Percentiles rank a stretch among this genome's conserved stretches.
These are phyloP conservation scores for Lagenidium sp. DNA, from an alignment of 352 stramenopile genomes.

Conservation along the genomic window DNA sequence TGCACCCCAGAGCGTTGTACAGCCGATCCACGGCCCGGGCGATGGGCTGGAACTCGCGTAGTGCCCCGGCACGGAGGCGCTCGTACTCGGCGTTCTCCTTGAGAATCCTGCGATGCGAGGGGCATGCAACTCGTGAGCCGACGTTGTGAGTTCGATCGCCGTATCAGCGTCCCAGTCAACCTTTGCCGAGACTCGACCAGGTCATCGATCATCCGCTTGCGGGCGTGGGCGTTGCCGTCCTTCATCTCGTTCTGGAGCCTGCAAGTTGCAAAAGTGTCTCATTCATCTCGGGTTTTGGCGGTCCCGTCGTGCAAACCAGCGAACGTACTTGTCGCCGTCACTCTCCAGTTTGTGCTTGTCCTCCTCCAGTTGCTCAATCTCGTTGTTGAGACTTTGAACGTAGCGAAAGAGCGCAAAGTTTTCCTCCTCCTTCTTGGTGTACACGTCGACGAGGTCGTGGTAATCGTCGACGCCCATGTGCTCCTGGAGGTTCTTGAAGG, in stretches of 20 bases:
- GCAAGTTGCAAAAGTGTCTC: too few relatives aligned
- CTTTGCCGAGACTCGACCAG: conserved; percentile 63
- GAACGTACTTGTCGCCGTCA: conserved; percentile 45
- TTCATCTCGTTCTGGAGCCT: conserved; percentile 54
- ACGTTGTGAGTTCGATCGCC: not conserved
- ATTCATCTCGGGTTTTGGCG: too few relatives aligned
- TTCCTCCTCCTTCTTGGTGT: conserved; percentile 68
- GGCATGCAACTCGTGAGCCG: too few relatives aligned
- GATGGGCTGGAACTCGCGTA: conserved; percentile 64
- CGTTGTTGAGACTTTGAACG: conserved; percentile 71
- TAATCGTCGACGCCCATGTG: conserved; percentile 61
- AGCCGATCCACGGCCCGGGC: conserved; percentile 59
- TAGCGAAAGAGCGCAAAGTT: conserved; percentile 79
- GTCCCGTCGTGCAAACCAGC: too few relatives aligned
- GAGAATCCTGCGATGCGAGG: conserved; percentile 60
- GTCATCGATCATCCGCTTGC: conserved; percentile 65
- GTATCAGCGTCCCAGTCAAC: conserved; percentile 22
- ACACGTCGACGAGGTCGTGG: conserved; percentile 44
- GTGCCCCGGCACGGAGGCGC: conserved; percentile 39
- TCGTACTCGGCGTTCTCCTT: conserved; percentile 74
- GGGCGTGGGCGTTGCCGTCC: conserved; percentile 49
- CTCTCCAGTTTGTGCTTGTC: conserved; percentile 46
- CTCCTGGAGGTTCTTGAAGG: conserved; percentile 45
- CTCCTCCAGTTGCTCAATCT: conserved; percentile 77
- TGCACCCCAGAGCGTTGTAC: conserved; percentile 74